phyloP scores from a whole-genome alignment of 2,329 filamentous ascomycete species.

The Neonectria coccinea region DNA sequence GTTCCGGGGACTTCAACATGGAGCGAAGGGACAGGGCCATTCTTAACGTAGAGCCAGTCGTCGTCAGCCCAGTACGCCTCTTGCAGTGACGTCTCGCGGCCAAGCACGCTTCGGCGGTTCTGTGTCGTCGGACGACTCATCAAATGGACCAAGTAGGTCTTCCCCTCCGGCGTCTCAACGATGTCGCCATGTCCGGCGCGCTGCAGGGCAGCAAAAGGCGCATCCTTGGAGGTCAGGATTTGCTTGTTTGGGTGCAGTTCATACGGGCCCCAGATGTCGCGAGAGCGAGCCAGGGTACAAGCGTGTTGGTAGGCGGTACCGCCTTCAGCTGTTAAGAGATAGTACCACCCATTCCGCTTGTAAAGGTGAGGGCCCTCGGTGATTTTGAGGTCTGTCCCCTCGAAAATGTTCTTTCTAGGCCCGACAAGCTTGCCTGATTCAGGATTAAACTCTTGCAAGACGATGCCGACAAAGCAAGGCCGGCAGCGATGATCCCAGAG shows the following conservation, averaged over 20 bases:
- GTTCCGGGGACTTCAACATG: slow-evolving; percentile 62
- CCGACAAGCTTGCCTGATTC: slow-evolving; percentile 63
- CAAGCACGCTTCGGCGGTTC: slow-evolving; percentile 64
- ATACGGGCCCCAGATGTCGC: slow-evolving; percentile 70
- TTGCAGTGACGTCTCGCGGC: slow-evolving; percentile 69
- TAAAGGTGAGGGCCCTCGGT: slow-evolving; percentile 71
- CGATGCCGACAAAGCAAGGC: slow-evolving; percentile 67
- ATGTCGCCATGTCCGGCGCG: slow-evolving; percentile 65
- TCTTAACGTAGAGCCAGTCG: slow-evolving; percentile 72
- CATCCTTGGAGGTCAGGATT: slow-evolving; percentile 65
- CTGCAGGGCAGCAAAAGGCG: slow-evolving; percentile 62
- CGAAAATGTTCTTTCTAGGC: slow-evolving; percentile 65
- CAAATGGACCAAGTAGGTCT: slow-evolving; percentile 66
- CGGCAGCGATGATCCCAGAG: slow-evolving; percentile 65
- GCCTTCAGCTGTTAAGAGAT: slow-evolving; percentile 69
- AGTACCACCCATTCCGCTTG: slow-evolving; percentile 69
- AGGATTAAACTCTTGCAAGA: slow-evolving; percentile 68
- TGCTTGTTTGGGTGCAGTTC: slow-evolving; percentile 68
- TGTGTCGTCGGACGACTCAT: slow-evolving; percentile 64
- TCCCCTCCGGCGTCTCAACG: slow-evolving; percentile 65
- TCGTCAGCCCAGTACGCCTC: slow-evolving; percentile 69
- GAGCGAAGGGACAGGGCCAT: slow-evolving; percentile 66
- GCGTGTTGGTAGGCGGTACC: slow-evolving; percentile 72
- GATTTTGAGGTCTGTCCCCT: slow-evolving; percentile 65
- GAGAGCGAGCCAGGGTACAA: slow-evolving; percentile 66